Evolutionary conservation across 768 basidiomycete genomes (phyloP).

Genomic region (Fomitopsis pulvina): DNA sequence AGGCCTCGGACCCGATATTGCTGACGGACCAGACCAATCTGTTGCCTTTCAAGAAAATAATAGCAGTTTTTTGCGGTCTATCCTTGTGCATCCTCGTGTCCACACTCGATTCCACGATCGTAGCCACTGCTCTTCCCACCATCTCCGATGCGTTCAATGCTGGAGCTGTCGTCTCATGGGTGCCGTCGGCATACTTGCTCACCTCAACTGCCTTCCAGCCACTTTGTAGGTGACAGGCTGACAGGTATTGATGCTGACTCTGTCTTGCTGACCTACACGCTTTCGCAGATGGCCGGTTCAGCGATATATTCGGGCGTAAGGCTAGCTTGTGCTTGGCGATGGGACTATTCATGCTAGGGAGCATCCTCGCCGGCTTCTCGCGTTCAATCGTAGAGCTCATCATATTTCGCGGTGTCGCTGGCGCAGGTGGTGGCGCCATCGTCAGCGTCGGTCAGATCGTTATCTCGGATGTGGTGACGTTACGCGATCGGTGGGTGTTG

Average conservation of each 20-base stretch:
- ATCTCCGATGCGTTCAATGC: slow-evolving; percentile 62
- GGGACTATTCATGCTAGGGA: slow-evolving; percentile 60
- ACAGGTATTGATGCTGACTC: background rate
- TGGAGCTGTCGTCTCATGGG: slow-evolving; percentile 60
- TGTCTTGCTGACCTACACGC: background rate
- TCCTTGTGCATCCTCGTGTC: slow-evolving; percentile 56
- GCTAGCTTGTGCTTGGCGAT: slow-evolving; percentile 49
- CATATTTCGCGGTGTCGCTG: slow-evolving; percentile 60
- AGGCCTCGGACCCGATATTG: background rate
- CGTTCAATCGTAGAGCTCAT: slow-evolving; percentile 62
- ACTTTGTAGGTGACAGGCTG: slow-evolving; percentile 28
- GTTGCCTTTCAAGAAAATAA: slow-evolving; percentile 55
- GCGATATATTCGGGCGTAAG: slow-evolving; percentile 66
- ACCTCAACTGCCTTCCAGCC: slow-evolving; percentile 61
- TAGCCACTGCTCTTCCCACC: slow-evolving; percentile 69
- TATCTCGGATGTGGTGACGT: slow-evolving; percentile 64
- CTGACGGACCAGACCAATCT: slow-evolving; percentile 75
- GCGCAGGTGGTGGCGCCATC: slow-evolving; percentile 67
- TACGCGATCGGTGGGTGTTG: slow-evolving; percentile 49
- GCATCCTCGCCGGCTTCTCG: slow-evolving; percentile 60
- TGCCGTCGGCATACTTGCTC: slow-evolving; percentile 65
- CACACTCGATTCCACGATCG: slow-evolving; percentile 63
- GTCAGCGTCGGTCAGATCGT: slow-evolving; percentile 66
- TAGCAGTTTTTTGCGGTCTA: slow-evolving; percentile 56
- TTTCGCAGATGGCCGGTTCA: slow-evolving; percentile 44